Conservation (phyloP, 2,329 filamentous ascomycete genomes). For the Xylariaceae sp. region DNA sequence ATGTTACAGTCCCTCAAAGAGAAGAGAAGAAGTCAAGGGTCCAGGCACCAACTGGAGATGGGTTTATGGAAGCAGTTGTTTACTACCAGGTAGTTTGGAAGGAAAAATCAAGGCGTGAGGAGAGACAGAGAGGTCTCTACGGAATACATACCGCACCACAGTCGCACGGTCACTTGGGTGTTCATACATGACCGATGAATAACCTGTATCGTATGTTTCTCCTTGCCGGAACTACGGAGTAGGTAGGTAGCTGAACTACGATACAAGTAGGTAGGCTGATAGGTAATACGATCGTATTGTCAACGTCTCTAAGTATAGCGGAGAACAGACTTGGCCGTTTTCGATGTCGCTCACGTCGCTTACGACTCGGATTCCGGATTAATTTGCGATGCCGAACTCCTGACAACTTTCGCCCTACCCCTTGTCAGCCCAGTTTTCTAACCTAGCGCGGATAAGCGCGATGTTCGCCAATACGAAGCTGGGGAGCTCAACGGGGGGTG, state of each 20-base stretch:
- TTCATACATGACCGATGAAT: too few species aligned
- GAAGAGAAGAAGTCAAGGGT: neutral
- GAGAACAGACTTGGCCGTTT: neutral
- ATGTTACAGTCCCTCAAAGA: neutral
- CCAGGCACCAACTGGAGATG: neutral
- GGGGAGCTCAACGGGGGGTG: neutral
- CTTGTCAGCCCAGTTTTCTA: neutral
- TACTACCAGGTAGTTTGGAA: too few species aligned
- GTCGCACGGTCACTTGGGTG: too few species aligned
- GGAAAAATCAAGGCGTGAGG: too few species aligned
- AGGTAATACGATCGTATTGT: neutral
- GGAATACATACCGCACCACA: too few species aligned
- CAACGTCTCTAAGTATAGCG: too few species aligned
- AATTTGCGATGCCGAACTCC: neutral
- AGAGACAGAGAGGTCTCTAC: too few species aligned
- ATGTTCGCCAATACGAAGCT: neutral
- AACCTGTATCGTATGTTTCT: too few species aligned
- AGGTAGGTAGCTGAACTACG: neutral
- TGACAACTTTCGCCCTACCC: neutral
- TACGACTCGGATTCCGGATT: too few species aligned
- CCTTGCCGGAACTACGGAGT: too few species aligned
- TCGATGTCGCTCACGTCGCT: neutral
- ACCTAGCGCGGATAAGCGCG: neutral
- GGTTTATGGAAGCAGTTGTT: neutral
- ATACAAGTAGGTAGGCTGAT: neutral